These are phyloP conservation scores for Venturiaceae sp. DNA, from an alignment of 2,329 filamentous ascomycete genomes.

Conservation along the genomic window DNA sequence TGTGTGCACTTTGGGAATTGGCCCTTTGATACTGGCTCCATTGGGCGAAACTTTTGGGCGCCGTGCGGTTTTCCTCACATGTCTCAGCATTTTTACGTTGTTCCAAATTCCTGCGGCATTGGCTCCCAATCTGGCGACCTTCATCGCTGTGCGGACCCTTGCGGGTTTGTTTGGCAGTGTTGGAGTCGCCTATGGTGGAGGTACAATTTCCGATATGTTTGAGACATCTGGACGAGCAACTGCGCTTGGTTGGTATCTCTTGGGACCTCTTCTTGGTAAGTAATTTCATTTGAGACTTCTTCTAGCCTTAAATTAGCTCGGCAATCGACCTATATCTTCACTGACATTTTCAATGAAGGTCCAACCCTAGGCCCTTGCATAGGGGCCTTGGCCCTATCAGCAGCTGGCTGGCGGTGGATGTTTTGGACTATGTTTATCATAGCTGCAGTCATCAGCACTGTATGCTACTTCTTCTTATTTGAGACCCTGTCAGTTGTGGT, in stretches of 20 bases:
- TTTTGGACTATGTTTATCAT: too few relatives aligned
- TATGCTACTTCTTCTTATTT: not conserved
- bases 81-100: not conserved
- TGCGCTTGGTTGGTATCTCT: not conserved
- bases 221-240: constrained; percentile 31
- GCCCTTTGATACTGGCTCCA: not conserved
- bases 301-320: too few relatives aligned
- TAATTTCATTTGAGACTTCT: too few relatives aligned
- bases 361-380: too few relatives aligned
- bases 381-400: too few relatives aligned
- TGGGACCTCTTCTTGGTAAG: not conserved
- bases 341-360: too few relatives aligned
- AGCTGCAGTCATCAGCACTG: too few relatives aligned
- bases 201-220: constrained; percentile 44
- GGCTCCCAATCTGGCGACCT: constrained; percentile 19
- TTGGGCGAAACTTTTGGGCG: not conserved
- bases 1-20: not conserved
- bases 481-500: not conserved
- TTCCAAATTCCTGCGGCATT: not conserved
- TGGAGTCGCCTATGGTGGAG: constrained; percentile 41
- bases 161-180: constrained; percentile 42
- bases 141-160: constrained; percentile 35
- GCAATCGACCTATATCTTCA: too few relatives aligned
- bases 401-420: too few relatives aligned
- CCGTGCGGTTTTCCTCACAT: not conserved